These are phyloP conservation scores for Suhomyces sp. DNA, from an alignment of 805 yeast genomes.

Conservation along the genomic window DNA sequence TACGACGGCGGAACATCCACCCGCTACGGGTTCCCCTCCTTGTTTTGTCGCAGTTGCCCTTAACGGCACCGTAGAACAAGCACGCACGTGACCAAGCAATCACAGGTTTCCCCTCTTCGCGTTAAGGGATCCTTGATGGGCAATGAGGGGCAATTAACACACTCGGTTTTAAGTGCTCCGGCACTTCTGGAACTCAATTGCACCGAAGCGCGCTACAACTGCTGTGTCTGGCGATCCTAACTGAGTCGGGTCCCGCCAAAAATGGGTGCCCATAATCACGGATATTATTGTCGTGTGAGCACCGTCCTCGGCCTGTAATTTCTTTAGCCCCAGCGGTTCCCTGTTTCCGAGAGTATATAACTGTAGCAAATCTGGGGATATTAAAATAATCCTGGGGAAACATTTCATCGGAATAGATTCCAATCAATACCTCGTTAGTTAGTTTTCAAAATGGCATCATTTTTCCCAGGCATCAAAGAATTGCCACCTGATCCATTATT, in stretches of 20 bases:
- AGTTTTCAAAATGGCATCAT: slow-evolving; percentile 16
- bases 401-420: too few relatives aligned
- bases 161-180: neutral
- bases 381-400: neutral
- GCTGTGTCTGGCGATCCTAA: neutral
- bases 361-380: neutral
- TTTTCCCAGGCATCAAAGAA: slow-evolving; percentile 51
- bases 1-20: too few relatives aligned
- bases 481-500: slow-evolving; percentile 88
- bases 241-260: neutral
- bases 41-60: too few relatives aligned
- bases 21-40: too few relatives aligned
- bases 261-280: too few relatives aligned
- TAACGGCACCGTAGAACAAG: neutral
- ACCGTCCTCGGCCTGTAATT: neutral
- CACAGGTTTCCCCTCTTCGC: slow-evolving; percentile 1
- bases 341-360: neutral
- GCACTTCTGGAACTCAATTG: neutral
- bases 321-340: neutral
- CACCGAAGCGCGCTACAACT: neutral
- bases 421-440: too few relatives aligned
- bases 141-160: neutral
- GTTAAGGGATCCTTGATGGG: neutral
- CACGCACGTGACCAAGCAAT: neutral
- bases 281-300: slow-evolving; percentile 1